Evolutionary conservation across 495 filamentous ascomycete genomes (phyloP).

Genomic region (Hypoxylon lenormandii): DNA sequence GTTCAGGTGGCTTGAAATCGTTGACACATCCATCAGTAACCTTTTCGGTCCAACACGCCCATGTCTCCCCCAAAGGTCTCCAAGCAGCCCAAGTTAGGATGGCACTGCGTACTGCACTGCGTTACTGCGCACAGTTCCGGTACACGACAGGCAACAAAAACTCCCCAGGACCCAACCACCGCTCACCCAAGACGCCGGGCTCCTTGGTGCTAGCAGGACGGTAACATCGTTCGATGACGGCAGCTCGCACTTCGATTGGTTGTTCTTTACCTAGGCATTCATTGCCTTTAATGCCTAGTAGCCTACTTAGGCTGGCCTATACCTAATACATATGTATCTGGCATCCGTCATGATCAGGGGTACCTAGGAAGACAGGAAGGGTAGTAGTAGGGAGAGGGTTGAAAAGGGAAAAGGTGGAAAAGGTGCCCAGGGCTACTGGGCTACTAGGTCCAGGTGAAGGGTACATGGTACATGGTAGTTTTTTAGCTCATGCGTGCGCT

Average conservation of each 20-base stretch:
- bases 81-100: too few species aligned
- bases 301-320: conserved; percentile 6
- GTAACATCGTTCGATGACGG: conserved; percentile 32
- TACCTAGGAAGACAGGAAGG: not conserved
- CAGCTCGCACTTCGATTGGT: conserved; percentile 24
- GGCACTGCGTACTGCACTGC: not conserved
- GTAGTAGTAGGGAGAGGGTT: not conserved
- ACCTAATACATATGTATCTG: not conserved
- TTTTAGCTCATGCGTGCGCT: too few species aligned
- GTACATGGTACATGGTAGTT: too few species aligned
- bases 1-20: too few species aligned
- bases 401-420: not conserved
- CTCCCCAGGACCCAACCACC: conserved; percentile 31
- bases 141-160: conserved; percentile 30
- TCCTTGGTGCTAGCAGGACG: conserved; percentile 20
- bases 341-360: not conserved
- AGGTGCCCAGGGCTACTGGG: too few species aligned
- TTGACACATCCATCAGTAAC: not conserved
- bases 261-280: conserved; percentile 2
- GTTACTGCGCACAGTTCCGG: conserved; percentile 20
- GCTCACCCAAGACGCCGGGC: conserved; percentile 35
- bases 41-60: conserved; percentile 5
- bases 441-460: too few species aligned
- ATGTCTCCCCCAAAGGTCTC: not conserved
- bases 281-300: conserved; percentile 25